Evolutionary conservation across 176 grass and related monocot genomes (phyloP).

Genomic region (Carex littledalei): DNA sequence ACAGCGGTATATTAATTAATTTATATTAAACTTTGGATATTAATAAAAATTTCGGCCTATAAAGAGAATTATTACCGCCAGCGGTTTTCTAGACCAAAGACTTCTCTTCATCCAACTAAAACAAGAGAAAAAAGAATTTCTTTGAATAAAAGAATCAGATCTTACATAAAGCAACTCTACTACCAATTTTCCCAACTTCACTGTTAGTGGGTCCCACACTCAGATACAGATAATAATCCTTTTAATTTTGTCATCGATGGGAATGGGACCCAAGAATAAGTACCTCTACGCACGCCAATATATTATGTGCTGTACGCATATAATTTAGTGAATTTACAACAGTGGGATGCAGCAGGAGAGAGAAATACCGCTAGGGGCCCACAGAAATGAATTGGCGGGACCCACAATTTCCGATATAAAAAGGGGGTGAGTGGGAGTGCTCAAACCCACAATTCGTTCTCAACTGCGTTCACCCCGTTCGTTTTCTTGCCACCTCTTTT

Average conservation of each 20-base stretch:
- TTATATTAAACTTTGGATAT: no score
- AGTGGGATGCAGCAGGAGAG: neutral
- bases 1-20: no score
- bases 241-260: neutral
- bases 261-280: neutral
- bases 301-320: neutral
- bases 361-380: neutral
- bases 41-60: neutral
- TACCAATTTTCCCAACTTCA: neutral
- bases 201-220: neutral
- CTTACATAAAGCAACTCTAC: neutral
- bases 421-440: slow-evolving; percentile 8
- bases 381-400: neutral
- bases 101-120: neutral
- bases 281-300: neutral
- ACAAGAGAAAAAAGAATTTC: neutral
- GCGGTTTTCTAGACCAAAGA: slow-evolving; percentile 7
- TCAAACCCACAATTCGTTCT: neutral
- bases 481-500: slow-evolving; percentile 7
- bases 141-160: neutral
- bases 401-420: slow-evolving; percentile 32
- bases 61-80: neutral
- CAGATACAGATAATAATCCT: no score
- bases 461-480: slow-evolving; percentile 6
- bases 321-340: neutral